phyloP scores from a whole-genome alignment of 177 flowering plant species.

The Vitis hybrid region DNA sequence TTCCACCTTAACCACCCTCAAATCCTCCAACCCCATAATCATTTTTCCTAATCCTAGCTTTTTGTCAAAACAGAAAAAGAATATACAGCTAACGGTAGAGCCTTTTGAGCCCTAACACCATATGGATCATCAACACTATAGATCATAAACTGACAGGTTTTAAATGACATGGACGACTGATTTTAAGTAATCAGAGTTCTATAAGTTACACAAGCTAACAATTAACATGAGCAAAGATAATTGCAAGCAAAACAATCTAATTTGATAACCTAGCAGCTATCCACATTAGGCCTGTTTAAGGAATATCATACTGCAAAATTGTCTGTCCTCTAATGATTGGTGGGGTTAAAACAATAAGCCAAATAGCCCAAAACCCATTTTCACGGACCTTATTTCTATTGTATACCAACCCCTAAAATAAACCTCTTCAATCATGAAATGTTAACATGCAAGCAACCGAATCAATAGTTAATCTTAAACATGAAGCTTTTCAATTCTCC shows the following conservation, averaged over 20 bases:
- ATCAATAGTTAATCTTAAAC: constrained; percentile 6
- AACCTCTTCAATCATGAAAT: constrained; percentile 26
- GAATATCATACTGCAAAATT: too few species aligned
- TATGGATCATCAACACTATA: too few species aligned
- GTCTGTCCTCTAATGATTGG: too few species aligned
- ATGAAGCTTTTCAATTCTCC: background rate
- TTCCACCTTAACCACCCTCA: constrained; percentile 14
- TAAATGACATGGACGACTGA: too few species aligned
- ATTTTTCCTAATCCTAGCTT: background rate
- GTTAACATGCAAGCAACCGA: constrained; percentile 29
- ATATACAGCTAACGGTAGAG: background rate
- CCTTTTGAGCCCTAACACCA: background rate
- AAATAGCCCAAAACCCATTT: background rate
- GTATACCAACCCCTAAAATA: background rate
- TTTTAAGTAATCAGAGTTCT: too few species aligned
- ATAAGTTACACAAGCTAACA: too few species aligned
- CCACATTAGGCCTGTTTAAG: too few species aligned
- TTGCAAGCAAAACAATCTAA: too few species aligned
- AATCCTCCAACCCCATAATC: background rate
- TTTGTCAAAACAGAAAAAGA: background rate
- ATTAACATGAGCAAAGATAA: too few species aligned
- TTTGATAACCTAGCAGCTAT: too few species aligned
- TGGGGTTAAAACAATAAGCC: too few species aligned
- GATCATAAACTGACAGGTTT: too few species aligned
- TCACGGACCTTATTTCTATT: background rate